Conservation (phyloP, 345 rosid genomes). For the Fremontodendron californicum region DNA sequence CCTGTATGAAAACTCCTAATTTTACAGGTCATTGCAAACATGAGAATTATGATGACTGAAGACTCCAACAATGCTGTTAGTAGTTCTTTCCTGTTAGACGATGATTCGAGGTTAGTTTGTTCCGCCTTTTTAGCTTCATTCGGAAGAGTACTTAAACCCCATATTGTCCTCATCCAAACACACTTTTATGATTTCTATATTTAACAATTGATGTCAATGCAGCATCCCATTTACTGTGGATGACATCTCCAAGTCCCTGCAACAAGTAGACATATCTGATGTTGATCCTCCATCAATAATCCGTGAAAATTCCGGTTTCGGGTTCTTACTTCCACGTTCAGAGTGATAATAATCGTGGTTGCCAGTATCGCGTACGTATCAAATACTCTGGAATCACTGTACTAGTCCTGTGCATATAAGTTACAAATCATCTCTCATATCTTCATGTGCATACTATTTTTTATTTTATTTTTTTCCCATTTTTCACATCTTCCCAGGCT, state of each 20-base stretch:
- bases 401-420: slow-evolving; percentile 27
- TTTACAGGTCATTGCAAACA: slow-evolving; percentile 74
- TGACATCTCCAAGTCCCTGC: slow-evolving; percentile 96
- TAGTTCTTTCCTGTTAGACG: slow-evolving; percentile 94
- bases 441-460: slow-evolving; percentile 37
- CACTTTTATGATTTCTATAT: not conserved
- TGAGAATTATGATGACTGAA: slow-evolving; percentile 97
- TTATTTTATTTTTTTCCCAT: not conserved
- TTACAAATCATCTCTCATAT: slow-evolving; percentile 5
- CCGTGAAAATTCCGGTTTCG: slow-evolving; percentile 89
- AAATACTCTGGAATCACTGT: slow-evolving; percentile 4
- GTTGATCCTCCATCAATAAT: slow-evolving; percentile 80
- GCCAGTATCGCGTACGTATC: not conserved
- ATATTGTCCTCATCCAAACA: not conserved
- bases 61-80: slow-evolving; percentile 91
- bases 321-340: slow-evolving; percentile 78
- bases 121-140: not conserved
- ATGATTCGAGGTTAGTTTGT: slow-evolving; percentile 78
- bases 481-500: slow-evolving; percentile 22
- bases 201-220: slow-evolving; percentile 26
- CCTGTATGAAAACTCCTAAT: slow-evolving; percentile 5
- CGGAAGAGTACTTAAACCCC: not conserved
- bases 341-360: slow-evolving; percentile 31
- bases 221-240: slow-evolving; percentile 98
- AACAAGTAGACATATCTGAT: slow-evolving; percentile 78